These are phyloP conservation scores for Saccharomyces mikatae DNA, from an alignment of 805 yeast species.

Conservation along the genomic window DNA sequence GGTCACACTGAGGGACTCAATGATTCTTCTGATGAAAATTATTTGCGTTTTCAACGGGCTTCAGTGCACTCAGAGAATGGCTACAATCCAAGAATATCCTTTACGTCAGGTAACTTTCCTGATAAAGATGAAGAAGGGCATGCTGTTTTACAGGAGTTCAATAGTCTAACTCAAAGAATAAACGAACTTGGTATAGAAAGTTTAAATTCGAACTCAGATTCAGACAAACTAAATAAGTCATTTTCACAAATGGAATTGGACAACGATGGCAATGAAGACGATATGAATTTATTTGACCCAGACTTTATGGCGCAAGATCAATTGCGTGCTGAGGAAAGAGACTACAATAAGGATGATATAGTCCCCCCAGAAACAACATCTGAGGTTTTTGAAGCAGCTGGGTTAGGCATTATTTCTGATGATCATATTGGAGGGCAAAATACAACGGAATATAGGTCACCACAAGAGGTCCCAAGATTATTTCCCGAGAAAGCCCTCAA, in stretches of 20 bases:
- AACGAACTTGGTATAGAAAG: constrained; percentile 12
- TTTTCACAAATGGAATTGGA: neutral
- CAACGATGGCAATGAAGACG: constrained; percentile 2
- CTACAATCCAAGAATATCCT: neutral
- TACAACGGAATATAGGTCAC: neutral
- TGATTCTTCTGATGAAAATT: neutral
- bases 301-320: constrained; percentile 19
- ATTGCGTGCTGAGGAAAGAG: constrained; percentile 23
- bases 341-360: constrained; percentile 13
- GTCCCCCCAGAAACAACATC: neutral
- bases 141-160: constrained; percentile 8
- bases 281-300: constrained; percentile 22
- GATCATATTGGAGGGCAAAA: neutral
- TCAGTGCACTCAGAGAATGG: neutral
- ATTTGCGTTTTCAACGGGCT: neutral
- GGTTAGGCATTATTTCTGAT: neutral
- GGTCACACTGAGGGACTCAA: constrained; percentile 1
- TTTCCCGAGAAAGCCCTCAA: neutral
- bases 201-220: neutral
- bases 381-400: neutral
- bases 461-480: neutral
- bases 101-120: neutral
- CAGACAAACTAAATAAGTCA: neutral
- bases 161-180: constrained; percentile 17
- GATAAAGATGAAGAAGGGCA: constrained; percentile 2